A percentile compares a stretch with the other conserved stretches of the same genome.
phyloP scores from a whole-genome alignment of 345 rosid species.

The Eucalyptus paniculata region DNA sequence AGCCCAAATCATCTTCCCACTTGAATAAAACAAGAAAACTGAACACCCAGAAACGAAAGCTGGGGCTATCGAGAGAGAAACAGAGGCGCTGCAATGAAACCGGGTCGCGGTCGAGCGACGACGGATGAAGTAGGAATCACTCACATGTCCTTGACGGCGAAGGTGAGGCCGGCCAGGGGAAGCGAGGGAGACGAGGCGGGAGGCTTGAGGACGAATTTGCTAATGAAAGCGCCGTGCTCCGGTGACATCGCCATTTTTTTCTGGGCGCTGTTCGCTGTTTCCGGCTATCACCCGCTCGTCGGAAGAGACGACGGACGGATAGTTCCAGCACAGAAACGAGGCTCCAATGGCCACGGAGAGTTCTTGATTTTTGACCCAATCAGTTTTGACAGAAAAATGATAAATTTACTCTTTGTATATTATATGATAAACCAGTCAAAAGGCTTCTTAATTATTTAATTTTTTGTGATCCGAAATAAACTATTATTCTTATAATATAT shows the following conservation, averaged over 20 bases:
- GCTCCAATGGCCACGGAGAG: not conserved
- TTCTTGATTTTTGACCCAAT: not conserved
- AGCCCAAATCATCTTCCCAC: not conserved
- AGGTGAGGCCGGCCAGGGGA: slow-evolving; percentile 54
- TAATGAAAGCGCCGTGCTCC: slow-evolving; percentile 77
- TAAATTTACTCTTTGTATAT: not conserved
- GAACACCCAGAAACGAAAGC: not conserved
- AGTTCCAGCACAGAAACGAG: not conserved
- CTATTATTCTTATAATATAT: fast-evolving
- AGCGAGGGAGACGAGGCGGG: slow-evolving; percentile 25
- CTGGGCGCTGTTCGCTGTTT: not conserved
- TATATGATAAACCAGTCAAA: fast-evolving
- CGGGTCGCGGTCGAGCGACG: not conserved
- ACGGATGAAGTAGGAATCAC: not conserved
- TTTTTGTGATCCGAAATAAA: fast-evolving
- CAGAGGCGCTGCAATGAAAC: not conserved
- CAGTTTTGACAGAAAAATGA: not conserved
- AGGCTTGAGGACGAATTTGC: slow-evolving; percentile 46
- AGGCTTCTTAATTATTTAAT: fast-evolving
- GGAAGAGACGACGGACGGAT: not conserved
- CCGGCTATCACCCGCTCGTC: not conserved
- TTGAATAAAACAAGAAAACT: not conserved
- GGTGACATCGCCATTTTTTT: slow-evolving; percentile 25
- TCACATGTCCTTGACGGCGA: slow-evolving; percentile 87
- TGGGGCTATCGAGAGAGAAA: not conserved